Base-by-base conservation (phyloP, 1,284 basidiomycete species). In the Tilletiaria anomala region DNA sequence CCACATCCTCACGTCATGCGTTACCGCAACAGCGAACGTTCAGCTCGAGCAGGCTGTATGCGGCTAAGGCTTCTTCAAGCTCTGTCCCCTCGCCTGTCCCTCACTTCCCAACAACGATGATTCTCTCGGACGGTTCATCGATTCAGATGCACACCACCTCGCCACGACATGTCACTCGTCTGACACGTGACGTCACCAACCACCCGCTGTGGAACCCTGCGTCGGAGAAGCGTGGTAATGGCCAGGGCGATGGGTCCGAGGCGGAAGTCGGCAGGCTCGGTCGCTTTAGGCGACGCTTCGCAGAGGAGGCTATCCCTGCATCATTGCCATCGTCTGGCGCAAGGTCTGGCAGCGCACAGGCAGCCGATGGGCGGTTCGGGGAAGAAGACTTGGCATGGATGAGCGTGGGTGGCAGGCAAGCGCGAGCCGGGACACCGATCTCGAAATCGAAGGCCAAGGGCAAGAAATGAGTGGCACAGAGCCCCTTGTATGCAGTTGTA, bases 121-220 rank as follows among this genome's bases (percentile, higher is more conserved):
- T 64, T 36, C 54, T 65, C 8, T 53, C 63, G 14, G 63, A 65
- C 39, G 63, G 63, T 36, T 65, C 63, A 3, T 60, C 63, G 31
- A 59, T 65, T 39, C 50, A 54, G 44, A 45, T 64, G 33, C 40
- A 50, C 19, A 61, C 63, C 22, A 65, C 63, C 16, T 62, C 59
- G 35, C 63, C 63, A 1, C 51, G 61, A 8, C 44, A 50, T 22
- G 26, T 57, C 6, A 45, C 41, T 5, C 47, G 53, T 2, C 47
- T 64, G 37, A 60, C 63, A 22, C 44, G 61, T 15, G 63, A 65
- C 40, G 47, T 51, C 11, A 62, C 58, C 23, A 65, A 64, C 48
- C 60, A 64, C 44, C 61, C 61, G 19, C 51, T 65, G 37, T 64
- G 63, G 61, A 64, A 64, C 49, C 61, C 59, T 2, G 16, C 39